Evolutionary conservation across 2,329 filamentous ascomycete genomes (phyloP), one percentile per base, ranked within the genome.

Genomic region (Pseudogymnoascus verrucosus): DNA sequence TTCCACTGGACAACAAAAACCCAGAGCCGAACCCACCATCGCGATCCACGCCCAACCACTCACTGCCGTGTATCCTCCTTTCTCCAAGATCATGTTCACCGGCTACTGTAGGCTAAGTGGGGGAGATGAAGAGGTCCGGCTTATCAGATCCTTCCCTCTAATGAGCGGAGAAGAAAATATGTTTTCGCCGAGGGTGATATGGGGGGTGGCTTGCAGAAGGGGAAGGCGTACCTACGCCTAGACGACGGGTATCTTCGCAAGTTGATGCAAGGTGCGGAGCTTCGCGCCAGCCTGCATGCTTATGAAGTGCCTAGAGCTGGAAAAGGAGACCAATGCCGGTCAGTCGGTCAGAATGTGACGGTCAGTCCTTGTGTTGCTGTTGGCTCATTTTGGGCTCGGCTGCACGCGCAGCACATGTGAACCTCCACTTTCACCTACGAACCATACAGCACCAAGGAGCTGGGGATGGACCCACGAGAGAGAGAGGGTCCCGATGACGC

Each of bases 201-300:
- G 51, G 26, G 51, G 26, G 10, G 28, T 16, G 28, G n/a, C 51
- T 34, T 57, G 26, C 51, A 57, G 51, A 11, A 23, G 6, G 8
- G 16, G 16, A 21, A 57, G 51, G 28, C 51, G 51, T 57, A 28
- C 28, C 51, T 28, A 19, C 16, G 21, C 10, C 51, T 5, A 34
- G 51, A 57, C 4, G 51, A 57, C 51, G 51, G 51, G 51, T 57
- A 57, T 57, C 19, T 4, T 57, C 51, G 51, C 51, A 57, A 34
- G 28, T 19, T 4, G 28, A 19, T 57, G 51, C 51, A 16, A 34
- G 26, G 10, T 57, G 47, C 47, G 8, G 26, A 57, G 16, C 28
- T 57, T n/a, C 10, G 19, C n/a, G 28, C n/a, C 4, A 5, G 26
- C 23, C 44, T 28, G 23, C 44, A 51, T 57, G 26, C n/a, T 11